These are phyloP conservation scores for Aspergillus clavatus DNA, from an alignment of 2,329 filamentous ascomycete species.

Conservation along the genomic window DNA sequence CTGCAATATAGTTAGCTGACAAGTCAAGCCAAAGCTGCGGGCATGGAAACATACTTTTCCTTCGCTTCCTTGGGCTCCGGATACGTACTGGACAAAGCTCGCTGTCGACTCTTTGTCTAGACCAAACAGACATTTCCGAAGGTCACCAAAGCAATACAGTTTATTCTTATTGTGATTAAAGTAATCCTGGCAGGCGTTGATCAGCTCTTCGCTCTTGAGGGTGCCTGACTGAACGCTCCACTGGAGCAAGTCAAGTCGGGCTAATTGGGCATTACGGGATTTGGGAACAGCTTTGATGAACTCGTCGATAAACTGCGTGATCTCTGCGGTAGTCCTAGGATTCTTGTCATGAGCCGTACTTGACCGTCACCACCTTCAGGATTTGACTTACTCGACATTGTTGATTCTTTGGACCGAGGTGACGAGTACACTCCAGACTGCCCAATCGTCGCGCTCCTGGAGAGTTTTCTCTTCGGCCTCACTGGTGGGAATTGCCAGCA, in stretches of 20 bases:
- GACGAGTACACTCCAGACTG: slow-evolving; percentile 43
- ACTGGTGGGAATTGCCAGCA: slow-evolving; percentile 35
- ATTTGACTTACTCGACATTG: slow-evolving; percentile 29
- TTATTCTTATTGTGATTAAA: slow-evolving; percentile 40
- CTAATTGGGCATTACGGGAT: slow-evolving; percentile 41
- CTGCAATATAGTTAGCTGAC: slow-evolving; percentile 12
- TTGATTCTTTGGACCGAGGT: slow-evolving; percentile 29
- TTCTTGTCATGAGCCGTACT: slow-evolving; percentile 7
- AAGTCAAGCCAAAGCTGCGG: background rate
- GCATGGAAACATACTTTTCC: slow-evolving; percentile 18
- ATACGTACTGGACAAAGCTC: slow-evolving; percentile 26
- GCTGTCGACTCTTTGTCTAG: slow-evolving; percentile 25
- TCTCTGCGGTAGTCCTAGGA: slow-evolving; percentile 28
- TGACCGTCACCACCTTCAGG: background rate
- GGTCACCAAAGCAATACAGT: slow-evolving; percentile 44
- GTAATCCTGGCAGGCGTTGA: slow-evolving; percentile 38
- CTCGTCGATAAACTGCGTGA: slow-evolving; percentile 30
- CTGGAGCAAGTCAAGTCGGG: slow-evolving; percentile 29
- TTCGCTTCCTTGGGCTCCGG: slow-evolving; percentile 16
- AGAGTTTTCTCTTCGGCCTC: slow-evolving; percentile 24
- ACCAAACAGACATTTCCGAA: slow-evolving; percentile 32
- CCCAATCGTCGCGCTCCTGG: slow-evolving; percentile 43
- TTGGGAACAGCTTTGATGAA: slow-evolving; percentile 33
- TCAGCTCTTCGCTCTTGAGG: slow-evolving; percentile 27
- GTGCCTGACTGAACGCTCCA: slow-evolving; percentile 24